Evolutionary conservation across 2,329 filamentous ascomycete species (phyloP).

Genomic region (Talaromyces albobiverticillius): DNA sequence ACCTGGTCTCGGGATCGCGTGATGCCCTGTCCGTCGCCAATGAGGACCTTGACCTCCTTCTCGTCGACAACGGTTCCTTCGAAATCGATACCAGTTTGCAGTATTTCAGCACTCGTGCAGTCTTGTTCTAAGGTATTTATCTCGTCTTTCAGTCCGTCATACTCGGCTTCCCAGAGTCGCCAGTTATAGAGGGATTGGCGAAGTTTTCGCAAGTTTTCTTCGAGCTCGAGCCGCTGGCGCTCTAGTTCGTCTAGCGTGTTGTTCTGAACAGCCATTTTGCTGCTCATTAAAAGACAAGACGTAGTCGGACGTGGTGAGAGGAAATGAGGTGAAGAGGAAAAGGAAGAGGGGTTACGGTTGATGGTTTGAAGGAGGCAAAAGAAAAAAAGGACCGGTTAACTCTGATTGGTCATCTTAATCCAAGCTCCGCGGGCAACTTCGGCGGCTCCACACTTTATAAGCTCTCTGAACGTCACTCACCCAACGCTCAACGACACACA

Average conservation of each 20-base stretch:
- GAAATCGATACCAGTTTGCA: constrained; percentile 44
- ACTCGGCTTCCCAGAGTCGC: constrained; percentile 88
- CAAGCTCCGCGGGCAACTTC: constrained; percentile 7
- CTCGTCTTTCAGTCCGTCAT: constrained; percentile 83
- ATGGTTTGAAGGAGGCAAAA: constrained; percentile 15
- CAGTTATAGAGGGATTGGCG: constrained; percentile 77
- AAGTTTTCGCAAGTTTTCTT: constrained; percentile 71
- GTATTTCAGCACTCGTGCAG: constrained; percentile 54
- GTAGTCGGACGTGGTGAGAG: constrained; percentile 8
- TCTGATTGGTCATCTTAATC: constrained; percentile 18
- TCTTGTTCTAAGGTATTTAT: constrained; percentile 57
- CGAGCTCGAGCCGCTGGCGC: constrained; percentile 69
- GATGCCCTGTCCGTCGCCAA: constrained; percentile 43
- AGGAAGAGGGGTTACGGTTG: constrained; percentile 12
- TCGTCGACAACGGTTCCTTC: constrained; percentile 43
- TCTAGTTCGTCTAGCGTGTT: constrained; percentile 68
- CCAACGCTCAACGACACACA: not conserved
- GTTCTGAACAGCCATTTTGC: constrained; percentile 33
- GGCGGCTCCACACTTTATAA: not conserved
- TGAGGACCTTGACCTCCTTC: constrained; percentile 55
- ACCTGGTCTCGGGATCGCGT: constrained; percentile 61
- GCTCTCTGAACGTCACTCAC: not conserved
- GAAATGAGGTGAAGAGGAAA: constrained; percentile 8
- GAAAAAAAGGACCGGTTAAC: not conserved
- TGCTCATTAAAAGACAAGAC: not conserved